Percentiles rank a stretch among this genome's conserved stretches.
Evolutionary conservation across 2,329 filamentous ascomycete species (phyloP).

Genomic region (Corynespora cassiicola): DNA sequence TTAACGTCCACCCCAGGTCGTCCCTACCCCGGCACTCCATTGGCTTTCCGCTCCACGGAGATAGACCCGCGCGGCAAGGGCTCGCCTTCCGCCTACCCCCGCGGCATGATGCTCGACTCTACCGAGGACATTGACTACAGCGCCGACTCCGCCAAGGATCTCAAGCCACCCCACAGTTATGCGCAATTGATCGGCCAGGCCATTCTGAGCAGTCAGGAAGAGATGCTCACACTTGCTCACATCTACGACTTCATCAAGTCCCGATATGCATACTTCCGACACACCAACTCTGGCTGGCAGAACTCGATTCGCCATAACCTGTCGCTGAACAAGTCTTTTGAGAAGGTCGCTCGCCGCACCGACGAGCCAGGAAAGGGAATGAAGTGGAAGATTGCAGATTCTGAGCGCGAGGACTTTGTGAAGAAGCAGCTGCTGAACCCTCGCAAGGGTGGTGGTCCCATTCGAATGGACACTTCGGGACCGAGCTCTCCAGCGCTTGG

Average conservation of each 20-base stretch:
- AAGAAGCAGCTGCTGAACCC: conserved; percentile 65
- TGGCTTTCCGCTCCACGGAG: conserved; percentile 44
- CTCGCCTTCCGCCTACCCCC: conserved; percentile 56
- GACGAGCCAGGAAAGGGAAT: conserved; percentile 98
- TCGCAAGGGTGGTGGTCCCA: conserved; percentile 44
- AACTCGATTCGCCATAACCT: conserved; percentile 98
- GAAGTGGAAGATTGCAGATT: conserved; percentile 95
- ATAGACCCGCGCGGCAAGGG: conserved; percentile 47
- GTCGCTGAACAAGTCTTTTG: conserved; percentile 92
- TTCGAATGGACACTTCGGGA: conserved; percentile 65
- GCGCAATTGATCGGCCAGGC: conserved; percentile 97
- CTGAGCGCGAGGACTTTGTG: conserved; percentile 85
- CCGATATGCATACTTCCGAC: conserved; percentile 91
- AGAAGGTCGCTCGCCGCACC: conserved; percentile 89
- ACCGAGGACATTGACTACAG: conserved; percentile 75
- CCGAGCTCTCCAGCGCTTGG: conserved; percentile 69
- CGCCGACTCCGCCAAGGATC: conserved; percentile 81
- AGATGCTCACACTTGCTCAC: conserved; percentile 87
- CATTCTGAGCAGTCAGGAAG: conserved; percentile 83
- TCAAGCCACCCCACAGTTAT: conserved; percentile 97
- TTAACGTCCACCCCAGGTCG: conserved; percentile 46
- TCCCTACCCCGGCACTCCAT: conserved; percentile 38
- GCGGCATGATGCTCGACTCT: conserved; percentile 59
- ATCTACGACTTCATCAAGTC: conserved; percentile 94
- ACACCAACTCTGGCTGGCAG: conserved; percentile 90